Base-by-base conservation (phyloP, 2,329 filamentous ascomycete genomes). In the Mycocentrospora acerina region DNA sequence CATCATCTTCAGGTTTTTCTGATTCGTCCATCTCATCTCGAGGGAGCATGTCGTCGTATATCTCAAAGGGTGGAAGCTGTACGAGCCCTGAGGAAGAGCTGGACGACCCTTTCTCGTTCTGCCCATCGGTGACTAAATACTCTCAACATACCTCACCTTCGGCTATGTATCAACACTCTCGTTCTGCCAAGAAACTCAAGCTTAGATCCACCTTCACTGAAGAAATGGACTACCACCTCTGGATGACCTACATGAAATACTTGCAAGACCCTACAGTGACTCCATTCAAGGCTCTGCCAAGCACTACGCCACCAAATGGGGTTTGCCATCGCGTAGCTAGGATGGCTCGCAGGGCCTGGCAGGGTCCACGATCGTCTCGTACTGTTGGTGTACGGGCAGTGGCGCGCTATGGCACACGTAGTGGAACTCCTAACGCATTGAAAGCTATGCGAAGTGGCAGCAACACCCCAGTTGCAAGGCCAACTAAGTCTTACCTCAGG, bases 191-290 rank as follows among this genome's bases (percentile, higher is more conserved):
- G 57, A 71, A 71, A 43, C 53, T 69, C 36, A 75, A 71, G 56
- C 61, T 69, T 24, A 65, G 63, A 34, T 66, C 65, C 5, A 70
- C 64, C 27, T 85, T 81, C 76, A 82, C 77, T 4, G 67, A 75
- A 29, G 79, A 81, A 35, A 83, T 83, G 80, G 81, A 85, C 57
- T 74, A 78, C 39, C 81, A 85, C 55, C 65, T 85, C 22, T 83
- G 81, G 81, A 77, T 80, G 57, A 81, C 79, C 7, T 85, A 83
- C 63, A 78, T 82, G 67, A 71, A 75, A 36, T 83, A 83, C 58
- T 68, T 84, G n/a, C 78, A 81, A 45, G 80, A 84, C 59, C 81
- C 81, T 14, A 80, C 77, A 3, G 75, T 83, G 32, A 85, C 81
- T 1, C 81, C 81, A 0, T 84, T 84, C 71, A 84, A 84, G 57